Conservation (phyloP, 1,139 yeast species). For the Yamadazyma friedrichii region DNA sequence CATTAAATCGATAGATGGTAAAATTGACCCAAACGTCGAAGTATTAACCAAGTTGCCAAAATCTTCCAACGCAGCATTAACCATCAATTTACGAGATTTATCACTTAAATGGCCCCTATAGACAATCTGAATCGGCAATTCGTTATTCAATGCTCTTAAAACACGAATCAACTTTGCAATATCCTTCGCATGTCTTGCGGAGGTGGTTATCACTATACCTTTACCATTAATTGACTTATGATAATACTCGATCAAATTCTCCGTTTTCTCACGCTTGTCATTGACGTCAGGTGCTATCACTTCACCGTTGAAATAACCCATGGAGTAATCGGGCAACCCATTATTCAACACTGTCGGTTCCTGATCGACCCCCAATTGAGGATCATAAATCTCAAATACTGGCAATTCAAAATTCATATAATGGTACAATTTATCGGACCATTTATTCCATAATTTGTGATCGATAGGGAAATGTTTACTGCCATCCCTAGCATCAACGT, state of each 20-base stretch:
- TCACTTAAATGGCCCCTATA: slow-evolving; percentile 33
- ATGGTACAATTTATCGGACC: slow-evolving; percentile 29
- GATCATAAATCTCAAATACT: slow-evolving; percentile 17
- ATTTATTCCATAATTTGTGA: slow-evolving; percentile 15
- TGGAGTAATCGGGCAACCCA: slow-evolving; percentile 15
- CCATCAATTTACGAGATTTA: slow-evolving; percentile 20
- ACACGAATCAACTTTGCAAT: slow-evolving; percentile 35
- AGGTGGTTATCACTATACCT: slow-evolving; percentile 42
- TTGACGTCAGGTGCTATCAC: slow-evolving; percentile 8
- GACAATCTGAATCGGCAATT: slow-evolving; percentile 41
- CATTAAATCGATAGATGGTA: slow-evolving; percentile 24
- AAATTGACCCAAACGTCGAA: slow-evolving; percentile 15
- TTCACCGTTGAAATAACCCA: slow-evolving; percentile 10
- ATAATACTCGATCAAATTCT: slow-evolving; percentile 16
- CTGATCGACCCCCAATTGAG: slow-evolving; percentile 6
- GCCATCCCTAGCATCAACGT: neutral
- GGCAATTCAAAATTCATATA: slow-evolving; percentile 28
- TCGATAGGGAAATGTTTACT: slow-evolving; percentile 3
- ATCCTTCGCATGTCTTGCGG: slow-evolving; percentile 33
- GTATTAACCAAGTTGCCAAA: slow-evolving; percentile 23
- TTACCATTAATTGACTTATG: slow-evolving; percentile 24
- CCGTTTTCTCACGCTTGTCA: slow-evolving; percentile 3
- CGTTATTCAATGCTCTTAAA: slow-evolving; percentile 39
- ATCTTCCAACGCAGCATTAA: slow-evolving; percentile 33
- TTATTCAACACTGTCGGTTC: slow-evolving; percentile 11